These are phyloP conservation scores for Microdochium bolleyi DNA, from an alignment of 2,329 filamentous ascomycete genomes.

Conservation along the genomic window DNA sequence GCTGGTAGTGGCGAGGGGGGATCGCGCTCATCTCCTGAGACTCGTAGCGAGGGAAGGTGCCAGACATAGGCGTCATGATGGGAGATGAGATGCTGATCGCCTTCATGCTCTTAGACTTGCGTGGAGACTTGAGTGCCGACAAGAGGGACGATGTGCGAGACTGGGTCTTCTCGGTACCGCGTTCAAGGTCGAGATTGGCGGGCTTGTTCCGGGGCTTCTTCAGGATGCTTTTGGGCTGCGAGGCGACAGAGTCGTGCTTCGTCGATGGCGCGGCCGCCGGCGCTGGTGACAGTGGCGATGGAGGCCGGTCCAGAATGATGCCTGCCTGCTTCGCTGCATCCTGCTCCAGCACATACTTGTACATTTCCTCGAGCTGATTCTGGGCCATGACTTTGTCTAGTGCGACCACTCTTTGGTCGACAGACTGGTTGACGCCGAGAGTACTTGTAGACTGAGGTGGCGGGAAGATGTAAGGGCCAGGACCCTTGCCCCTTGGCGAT, in stretches of 20 bases:
- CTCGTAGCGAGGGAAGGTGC: constrained; percentile 45
- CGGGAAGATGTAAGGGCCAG: constrained; percentile 35
- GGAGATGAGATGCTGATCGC: constrained; percentile 55
- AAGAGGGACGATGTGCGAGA: constrained; percentile 53
- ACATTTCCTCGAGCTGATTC: constrained; percentile 81
- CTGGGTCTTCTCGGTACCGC: constrained; percentile 37
- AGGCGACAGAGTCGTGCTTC: constrained; percentile 24
- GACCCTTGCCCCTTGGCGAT: constrained; percentile 20
- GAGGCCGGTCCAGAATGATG: constrained; percentile 35
- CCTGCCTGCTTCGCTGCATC: constrained; percentile 61
- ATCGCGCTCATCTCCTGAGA: constrained; percentile 50
- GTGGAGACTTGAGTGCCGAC: constrained; percentile 53
- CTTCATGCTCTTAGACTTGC: constrained; percentile 38
- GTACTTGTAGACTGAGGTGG: constrained; percentile 39
- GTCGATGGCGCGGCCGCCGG: constrained; percentile 3
- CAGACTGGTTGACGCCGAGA: constrained; percentile 57
- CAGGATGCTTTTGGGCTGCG: constrained; percentile 25
- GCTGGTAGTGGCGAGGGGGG: constrained; percentile 49
- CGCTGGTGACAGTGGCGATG: constrained; percentile 26
- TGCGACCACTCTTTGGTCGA: constrained; percentile 71
- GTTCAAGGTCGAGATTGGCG: constrained; percentile 28
- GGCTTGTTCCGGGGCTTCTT: constrained; percentile 30
- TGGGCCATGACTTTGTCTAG: constrained; percentile 69
- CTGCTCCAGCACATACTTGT: constrained; percentile 86
- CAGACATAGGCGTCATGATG: constrained; percentile 56